Conservation (phyloP, 2,329 filamentous ascomycete species). For the Fusarium buharicum region DNA sequence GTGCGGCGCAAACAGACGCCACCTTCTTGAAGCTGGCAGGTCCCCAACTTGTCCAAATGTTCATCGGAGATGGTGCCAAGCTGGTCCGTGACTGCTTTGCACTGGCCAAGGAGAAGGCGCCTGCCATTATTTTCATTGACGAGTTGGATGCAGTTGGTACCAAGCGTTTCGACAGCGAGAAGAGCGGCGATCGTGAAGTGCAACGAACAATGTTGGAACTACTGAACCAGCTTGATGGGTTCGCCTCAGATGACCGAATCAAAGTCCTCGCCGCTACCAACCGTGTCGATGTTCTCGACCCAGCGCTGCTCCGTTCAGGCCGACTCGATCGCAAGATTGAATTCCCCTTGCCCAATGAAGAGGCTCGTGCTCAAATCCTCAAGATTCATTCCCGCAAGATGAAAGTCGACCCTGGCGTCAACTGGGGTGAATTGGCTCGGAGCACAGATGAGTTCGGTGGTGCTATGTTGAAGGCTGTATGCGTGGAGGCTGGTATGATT, state of each 20-base stretch:
- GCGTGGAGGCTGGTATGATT: conserved; percentile 99
- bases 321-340: conserved; percentile 97
- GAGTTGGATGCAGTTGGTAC: conserved; percentile 98
- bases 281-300: conserved; percentile 92
- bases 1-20: conserved; percentile 96
- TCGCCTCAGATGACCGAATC: conserved; percentile 95
- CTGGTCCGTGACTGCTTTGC: conserved; percentile 97
- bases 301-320: conserved; percentile 88
- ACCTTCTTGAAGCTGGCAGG: conserved; percentile 99
- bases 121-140: conserved; percentile 99
- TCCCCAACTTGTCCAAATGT: conserved; percentile 98
- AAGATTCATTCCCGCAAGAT: conserved; percentile 99
- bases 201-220: conserved; percentile 99
- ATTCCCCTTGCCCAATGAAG: conserved; percentile 97
- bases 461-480: conserved; percentile 97
- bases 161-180: conserved; percentile 98
- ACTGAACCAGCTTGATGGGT: conserved; percentile 97
- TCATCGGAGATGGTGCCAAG: conserved; percentile 98
- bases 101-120: conserved; percentile 97
- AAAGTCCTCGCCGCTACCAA: conserved; percentile 97
- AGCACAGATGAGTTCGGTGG: conserved; percentile 99
- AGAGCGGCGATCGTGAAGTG: conserved; percentile 96
- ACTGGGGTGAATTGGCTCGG: conserved; percentile 94
- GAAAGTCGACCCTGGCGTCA: conserved; percentile 91
- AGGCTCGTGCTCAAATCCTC: conserved; percentile 94